phyloP scores from a whole-genome alignment of 371 early-diverging fungal genomes.

The Circinella minor region DNA sequence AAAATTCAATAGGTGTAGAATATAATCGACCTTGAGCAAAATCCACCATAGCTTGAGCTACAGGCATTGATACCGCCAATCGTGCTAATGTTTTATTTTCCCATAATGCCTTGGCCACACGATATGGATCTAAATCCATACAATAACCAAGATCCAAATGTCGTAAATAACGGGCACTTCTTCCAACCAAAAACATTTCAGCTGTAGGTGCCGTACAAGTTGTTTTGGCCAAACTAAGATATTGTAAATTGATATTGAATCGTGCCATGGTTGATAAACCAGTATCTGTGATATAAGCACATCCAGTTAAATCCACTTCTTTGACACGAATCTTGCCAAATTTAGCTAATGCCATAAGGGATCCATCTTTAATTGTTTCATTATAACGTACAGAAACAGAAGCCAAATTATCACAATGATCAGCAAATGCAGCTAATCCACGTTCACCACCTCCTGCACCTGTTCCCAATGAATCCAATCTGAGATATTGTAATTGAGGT shows the following conservation, averaged over 20 bases:
- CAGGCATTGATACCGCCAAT: slow-evolving; percentile 23
- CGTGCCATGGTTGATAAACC: slow-evolving; percentile 29
- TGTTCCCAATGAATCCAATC: slow-evolving; percentile 22
- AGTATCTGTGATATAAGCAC: slow-evolving; percentile 23
- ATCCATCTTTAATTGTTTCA: slow-evolving; percentile 29
- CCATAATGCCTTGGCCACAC: slow-evolving; percentile 11
- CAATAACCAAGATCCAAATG: slow-evolving; percentile 25
- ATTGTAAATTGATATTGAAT: slow-evolving; percentile 26
- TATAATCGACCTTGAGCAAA: background rate
- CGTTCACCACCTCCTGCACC: slow-evolving; percentile 22
- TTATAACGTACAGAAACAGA: slow-evolving; percentile 29
- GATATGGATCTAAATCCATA: slow-evolving; percentile 11
- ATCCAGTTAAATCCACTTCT: slow-evolving; percentile 38
- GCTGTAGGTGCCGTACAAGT: slow-evolving; percentile 1
- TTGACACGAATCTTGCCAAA: slow-evolving; percentile 33
- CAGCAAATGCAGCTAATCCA: slow-evolving; percentile 36
- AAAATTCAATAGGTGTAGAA: slow-evolving; percentile 11
- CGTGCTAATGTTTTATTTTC: slow-evolving; percentile 13
- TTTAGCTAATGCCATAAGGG: slow-evolving; percentile 34
- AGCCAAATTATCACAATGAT: slow-evolving; percentile 25
- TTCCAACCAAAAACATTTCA: slow-evolving; percentile 8
- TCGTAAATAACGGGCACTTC: slow-evolving; percentile 19
- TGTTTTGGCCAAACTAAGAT: slow-evolving; percentile 23
- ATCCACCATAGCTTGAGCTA: slow-evolving; percentile 12
- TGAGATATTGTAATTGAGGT: slow-evolving; percentile 21